A percentile compares a stretch with the other conserved stretches of the same genome.
Conservation (phyloP, 1,284 basidiomycete genomes). For the Trichosporon sp. region DNA sequence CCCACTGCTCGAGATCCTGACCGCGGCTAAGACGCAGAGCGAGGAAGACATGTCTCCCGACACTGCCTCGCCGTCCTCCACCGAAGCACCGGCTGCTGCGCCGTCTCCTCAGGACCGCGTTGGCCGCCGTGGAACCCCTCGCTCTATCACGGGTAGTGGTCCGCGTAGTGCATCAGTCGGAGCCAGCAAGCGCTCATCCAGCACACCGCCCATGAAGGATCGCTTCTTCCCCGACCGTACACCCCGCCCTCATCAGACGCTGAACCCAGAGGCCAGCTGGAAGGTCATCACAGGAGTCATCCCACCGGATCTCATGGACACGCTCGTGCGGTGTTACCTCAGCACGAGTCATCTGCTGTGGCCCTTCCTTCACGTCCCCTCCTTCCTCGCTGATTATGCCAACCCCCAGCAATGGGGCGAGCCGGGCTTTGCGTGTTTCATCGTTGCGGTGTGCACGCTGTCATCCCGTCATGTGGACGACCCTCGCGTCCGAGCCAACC, state of each 20-base stretch:
- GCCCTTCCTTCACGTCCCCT: slow-evolving; percentile 82
- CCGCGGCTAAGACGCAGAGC: slow-evolving; percentile 52
- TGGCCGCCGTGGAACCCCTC: slow-evolving; percentile 5
- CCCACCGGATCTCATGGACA: slow-evolving; percentile 83
- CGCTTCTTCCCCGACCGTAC: slow-evolving; percentile 60
- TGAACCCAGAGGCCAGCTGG: slow-evolving; percentile 65
- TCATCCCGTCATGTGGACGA: slow-evolving; percentile 86
- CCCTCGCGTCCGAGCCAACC: slow-evolving; percentile 71
- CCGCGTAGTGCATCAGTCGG: slow-evolving; percentile 14
- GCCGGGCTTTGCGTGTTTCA: slow-evolving; percentile 83
- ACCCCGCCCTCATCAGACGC: slow-evolving; percentile 59
- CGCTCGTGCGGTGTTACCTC: slow-evolving; percentile 53
- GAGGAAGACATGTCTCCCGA: slow-evolving; percentile 11
- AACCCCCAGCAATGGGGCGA: slow-evolving; percentile 88
- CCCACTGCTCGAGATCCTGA: slow-evolving; percentile 70
- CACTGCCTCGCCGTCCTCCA: slow-evolving; percentile 18
- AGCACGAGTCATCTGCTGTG: slow-evolving; percentile 86
- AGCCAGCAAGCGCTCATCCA: slow-evolving; percentile 14
- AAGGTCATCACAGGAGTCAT: slow-evolving; percentile 74
- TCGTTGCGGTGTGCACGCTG: slow-evolving; percentile 79
- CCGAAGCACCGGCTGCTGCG: slow-evolving; percentile 1
- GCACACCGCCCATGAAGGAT: slow-evolving; percentile 25
- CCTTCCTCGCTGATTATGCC: slow-evolving; percentile 80
- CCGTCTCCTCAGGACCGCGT: slow-evolving; percentile 1
- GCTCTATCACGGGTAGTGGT: background rate